Percentiles rank a stretch among this genome's conserved stretches.
Evolutionary conservation across 139 green algal genomes (phyloP).

Genomic region (Micractinium sp.): DNA sequence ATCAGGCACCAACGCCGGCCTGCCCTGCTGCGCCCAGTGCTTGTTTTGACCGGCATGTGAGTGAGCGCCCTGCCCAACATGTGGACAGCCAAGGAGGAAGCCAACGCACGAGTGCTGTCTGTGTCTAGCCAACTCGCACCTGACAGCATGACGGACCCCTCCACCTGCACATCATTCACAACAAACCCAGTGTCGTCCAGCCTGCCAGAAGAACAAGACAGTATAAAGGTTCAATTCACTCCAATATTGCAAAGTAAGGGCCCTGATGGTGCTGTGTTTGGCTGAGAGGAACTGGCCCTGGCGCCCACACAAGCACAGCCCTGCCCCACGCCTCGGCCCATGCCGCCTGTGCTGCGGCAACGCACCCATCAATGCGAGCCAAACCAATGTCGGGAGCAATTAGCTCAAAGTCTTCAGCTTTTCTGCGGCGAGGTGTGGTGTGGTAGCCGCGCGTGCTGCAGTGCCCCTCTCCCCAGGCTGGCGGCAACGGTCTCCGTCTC

Average conservation of each 20-base stretch:
- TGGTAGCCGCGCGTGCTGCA: no score
- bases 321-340: neutral
- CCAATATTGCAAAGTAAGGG: no score
- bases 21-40: neutral
- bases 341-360: neutral
- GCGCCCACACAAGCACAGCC: neutral
- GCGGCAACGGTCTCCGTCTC: no score
- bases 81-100: neutral
- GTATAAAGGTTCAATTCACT: no score
- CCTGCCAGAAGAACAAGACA: constrained; percentile 5
- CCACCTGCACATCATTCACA: constrained; percentile 51
- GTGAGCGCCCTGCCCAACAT: neutral
- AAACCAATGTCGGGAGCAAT: constrained; percentile 41
- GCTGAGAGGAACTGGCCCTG: neutral
- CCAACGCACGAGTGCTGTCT: neutral
- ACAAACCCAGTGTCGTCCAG: constrained; percentile 45
- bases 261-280: neutral
- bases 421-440: no score
- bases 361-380: constrained; percentile 50
- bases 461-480: no score
- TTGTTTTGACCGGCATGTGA: neutral
- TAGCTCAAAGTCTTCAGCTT: constrained; percentile 45
- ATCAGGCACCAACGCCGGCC: neutral
- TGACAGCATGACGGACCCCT: constrained; percentile 15
- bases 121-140: neutral